phyloP scores from a whole-genome alignment of 208 protist species.

The Trypanosoma avium region DNA sequence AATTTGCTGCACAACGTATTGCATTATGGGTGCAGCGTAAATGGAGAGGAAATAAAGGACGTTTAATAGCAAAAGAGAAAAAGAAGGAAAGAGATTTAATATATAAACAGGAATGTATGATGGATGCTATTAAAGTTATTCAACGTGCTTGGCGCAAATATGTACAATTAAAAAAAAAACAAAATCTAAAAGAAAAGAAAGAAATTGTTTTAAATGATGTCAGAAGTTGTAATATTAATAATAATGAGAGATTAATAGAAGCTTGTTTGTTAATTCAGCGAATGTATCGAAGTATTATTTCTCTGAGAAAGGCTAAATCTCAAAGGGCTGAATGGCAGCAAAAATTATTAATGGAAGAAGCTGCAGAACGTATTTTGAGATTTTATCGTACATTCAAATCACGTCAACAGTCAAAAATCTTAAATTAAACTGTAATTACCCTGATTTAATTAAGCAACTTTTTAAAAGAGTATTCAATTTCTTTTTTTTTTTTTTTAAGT shows the following conservation, averaged over 20 bases:
- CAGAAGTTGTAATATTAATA: too few species aligned
- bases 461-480: neutral
- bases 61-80: slow-evolving; percentile 14
- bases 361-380: slow-evolving; percentile 25
- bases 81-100: neutral
- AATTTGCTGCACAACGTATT: neutral
- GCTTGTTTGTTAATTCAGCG: slow-evolving; percentile 9
- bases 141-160: slow-evolving; percentile 44
- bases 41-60: slow-evolving; percentile 9
- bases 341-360: slow-evolving; percentile 5
- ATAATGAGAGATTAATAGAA: neutral
- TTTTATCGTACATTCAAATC: slow-evolving; percentile 21
- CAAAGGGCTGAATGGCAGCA: neutral
- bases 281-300: slow-evolving; percentile 4
- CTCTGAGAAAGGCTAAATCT: neutral
- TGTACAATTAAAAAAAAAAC: neutral
- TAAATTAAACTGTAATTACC: neutral
- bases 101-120: slow-evolving; percentile 7
- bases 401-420: neutral
- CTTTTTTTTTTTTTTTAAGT: too few species aligned
- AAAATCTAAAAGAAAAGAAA: neutral
- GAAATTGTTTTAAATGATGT: neutral
- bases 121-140: slow-evolving; percentile 55
- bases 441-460: neutral
- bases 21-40: slow-evolving; percentile 16